Percentiles rank a stretch among this genome's conserved stretches.
Evolutionary conservation across 2,329 filamentous ascomycete genomes (phyloP).

Genomic region (Pyrenophora graminea): DNA sequence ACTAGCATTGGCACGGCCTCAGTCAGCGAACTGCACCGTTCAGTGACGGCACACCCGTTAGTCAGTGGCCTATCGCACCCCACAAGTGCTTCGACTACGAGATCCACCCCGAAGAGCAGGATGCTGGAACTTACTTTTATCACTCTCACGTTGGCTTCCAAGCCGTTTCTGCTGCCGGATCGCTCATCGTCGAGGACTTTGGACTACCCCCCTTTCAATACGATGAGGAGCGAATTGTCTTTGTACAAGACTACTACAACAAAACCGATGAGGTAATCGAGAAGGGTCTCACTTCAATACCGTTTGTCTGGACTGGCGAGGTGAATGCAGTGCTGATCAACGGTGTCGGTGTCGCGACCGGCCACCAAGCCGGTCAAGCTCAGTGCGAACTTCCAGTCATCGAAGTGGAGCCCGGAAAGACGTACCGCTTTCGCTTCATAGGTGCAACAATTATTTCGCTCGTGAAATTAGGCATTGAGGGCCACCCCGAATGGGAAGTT

Average conservation of each 20-base stretch:
- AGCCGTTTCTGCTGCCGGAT: constrained; percentile 60
- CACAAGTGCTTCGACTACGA: constrained; percentile 70
- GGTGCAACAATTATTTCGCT: constrained; percentile 61
- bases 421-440: constrained; percentile 66
- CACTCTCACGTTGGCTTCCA: constrained; percentile 70
- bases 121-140: constrained; percentile 69
- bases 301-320: constrained; percentile 65
- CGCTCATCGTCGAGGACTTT: constrained; percentile 62
- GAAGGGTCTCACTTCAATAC: constrained; percentile 52
- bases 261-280: constrained; percentile 59
- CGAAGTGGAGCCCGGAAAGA: constrained; percentile 62
- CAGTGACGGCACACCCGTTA: constrained; percentile 66
- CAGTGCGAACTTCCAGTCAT: constrained; percentile 57
- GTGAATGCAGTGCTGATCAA: constrained; percentile 62
- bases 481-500: constrained; percentile 60
- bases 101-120: constrained; percentile 56
- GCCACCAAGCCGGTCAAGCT: constrained; percentile 40
- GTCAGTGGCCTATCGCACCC: constrained; percentile 68
- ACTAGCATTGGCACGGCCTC: constrained; percentile 70
- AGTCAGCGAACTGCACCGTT: constrained; percentile 64
- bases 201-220: constrained; percentile 59
- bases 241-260: constrained; percentile 62
- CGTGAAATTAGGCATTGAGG: constrained; percentile 61
- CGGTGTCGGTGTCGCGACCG: constrained; percentile 54
- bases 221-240: constrained; percentile 63